phyloP scores from a whole-genome alignment of 78 protist genomes.

The Diacronema lutheri region DNA sequence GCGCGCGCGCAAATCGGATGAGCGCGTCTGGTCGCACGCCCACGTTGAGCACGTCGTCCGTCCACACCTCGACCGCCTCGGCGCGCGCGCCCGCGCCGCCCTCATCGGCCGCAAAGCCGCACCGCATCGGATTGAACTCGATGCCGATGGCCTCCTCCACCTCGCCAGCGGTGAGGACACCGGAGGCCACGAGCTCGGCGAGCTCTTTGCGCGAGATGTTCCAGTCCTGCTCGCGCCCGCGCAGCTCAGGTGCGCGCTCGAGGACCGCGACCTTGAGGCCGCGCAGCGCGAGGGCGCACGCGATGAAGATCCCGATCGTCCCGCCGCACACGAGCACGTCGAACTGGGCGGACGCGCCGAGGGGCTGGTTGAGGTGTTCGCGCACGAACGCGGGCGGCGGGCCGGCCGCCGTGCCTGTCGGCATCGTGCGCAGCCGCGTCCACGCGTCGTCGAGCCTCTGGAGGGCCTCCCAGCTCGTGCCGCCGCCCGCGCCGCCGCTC shows the following conservation, averaged over 20 bases:
- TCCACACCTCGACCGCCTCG: conserved; percentile 5
- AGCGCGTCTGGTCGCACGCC: not conserved
- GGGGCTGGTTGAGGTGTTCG: not conserved
- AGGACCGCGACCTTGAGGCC: conserved; percentile 3
- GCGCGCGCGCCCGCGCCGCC: too few relatives aligned
- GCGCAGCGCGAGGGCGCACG: not conserved
- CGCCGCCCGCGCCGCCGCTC: not conserved
- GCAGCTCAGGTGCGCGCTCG: not conserved
- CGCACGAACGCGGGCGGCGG: not conserved
- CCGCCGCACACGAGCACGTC: not conserved
- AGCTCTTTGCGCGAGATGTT: conserved; percentile 16
- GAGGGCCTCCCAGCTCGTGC: not conserved
- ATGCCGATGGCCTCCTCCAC: not conserved
- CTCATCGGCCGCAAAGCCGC: not conserved
- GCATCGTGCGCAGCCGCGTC: not conserved
- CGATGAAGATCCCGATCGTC: not conserved
- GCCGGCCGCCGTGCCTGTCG: not conserved
- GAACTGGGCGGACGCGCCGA: not conserved
- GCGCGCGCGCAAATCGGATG: not conserved
- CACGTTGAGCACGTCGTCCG: conserved; percentile 1
- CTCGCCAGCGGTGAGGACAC: not conserved
- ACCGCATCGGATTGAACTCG: conserved; percentile 21
- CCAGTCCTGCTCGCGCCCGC: conserved; percentile 30
- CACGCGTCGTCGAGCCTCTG: not conserved
- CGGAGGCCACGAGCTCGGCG: not conserved